Evolutionary conservation across 1,139 yeast genomes (phyloP), one percentile per base, ranked within the genome.

Genomic region (Barnettozyma hawaiiensis): DNA sequence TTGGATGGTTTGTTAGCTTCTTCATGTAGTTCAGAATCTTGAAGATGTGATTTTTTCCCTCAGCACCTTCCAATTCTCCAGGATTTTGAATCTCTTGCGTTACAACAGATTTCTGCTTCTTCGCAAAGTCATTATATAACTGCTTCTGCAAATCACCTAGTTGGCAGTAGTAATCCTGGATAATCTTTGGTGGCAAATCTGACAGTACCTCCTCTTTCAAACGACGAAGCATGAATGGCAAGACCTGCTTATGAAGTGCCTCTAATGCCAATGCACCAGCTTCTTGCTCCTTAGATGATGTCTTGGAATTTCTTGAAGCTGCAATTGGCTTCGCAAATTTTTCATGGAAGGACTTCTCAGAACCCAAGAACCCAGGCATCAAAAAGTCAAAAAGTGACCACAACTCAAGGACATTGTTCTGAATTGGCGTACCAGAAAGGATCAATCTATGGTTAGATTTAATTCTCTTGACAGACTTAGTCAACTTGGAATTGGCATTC

Each of bases 361-460:
- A 83, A 15, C 98, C 99, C 55, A 94, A 70, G 61, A 92, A 94
- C 1, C 98, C 99, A 2, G 99, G 99, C 98, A 94, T 94, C 62
- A 94, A 71, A 62, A 89, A 94, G 62, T 94, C 98, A 69, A 94
- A 94, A 55, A 94, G 69, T 3, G 98, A 92, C 98, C 98, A 94
- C 48, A 94, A 69, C 61, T 94, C 99, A 39, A 94, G 73, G 1
- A 94, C 98, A 59, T 94, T 92, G 59, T 94, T 94, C 63, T 94
- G 99, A 56, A 94, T 92, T 21, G 99, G 99, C 0, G 99, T 94
- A 55, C 99, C 99, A 0, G 97, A 85, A 46, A 94, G 70, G 32
- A 94, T 83, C 50, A 94, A 73, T 43, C 98, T 70, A 63, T 94
- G 98, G 50, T 90, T 90, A 1, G 98, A 95, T 46, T 73, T 71